These are phyloP conservation scores for Neurospora cerealis DNA, from an alignment of 495 filamentous ascomycete genomes.

Conservation along the genomic window DNA sequence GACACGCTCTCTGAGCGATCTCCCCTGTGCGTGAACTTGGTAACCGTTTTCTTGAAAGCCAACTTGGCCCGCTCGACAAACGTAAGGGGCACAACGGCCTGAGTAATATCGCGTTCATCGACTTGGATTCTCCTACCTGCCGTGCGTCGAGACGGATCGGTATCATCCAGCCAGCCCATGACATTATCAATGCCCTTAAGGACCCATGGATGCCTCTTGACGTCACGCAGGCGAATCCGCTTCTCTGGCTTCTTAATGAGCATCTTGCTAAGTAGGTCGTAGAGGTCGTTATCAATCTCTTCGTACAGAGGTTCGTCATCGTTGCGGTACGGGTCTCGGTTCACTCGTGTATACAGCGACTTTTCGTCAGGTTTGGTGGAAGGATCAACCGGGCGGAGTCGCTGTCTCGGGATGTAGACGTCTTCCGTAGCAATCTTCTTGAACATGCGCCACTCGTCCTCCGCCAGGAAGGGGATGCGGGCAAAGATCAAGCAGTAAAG, in stretches of 20 bases:
- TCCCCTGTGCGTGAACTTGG: conserved; percentile 50
- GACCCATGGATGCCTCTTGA: conserved; percentile 96
- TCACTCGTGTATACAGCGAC: conserved; percentile 45
- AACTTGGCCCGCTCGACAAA: conserved; percentile 69
- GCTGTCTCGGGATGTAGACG: conserved; percentile 71
- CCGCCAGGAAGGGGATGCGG: conserved; percentile 82
- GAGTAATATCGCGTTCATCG: conserved; percentile 77
- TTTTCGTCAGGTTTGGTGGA: conserved; percentile 36
- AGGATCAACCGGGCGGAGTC: conserved; percentile 68
- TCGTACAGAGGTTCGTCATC: conserved; percentile 74
- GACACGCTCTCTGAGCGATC: conserved; percentile 43
- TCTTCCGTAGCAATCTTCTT: conserved; percentile 82
- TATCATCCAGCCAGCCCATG: conserved; percentile 80
- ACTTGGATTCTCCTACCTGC: conserved; percentile 89
- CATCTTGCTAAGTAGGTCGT: conserved; percentile 71
- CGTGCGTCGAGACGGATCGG: conserved; percentile 71
- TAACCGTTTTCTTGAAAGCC: conserved; percentile 55
- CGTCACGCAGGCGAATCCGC: conserved; percentile 80
- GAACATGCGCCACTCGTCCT: conserved; percentile 86
- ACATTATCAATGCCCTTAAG: conserved; percentile 68
- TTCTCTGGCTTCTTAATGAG: conserved; percentile 81
- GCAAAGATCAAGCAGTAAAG: conserved; percentile 93
- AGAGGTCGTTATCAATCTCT: conserved; percentile 69
- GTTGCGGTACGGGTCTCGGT: conserved; percentile 37
- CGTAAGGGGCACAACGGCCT: conserved; percentile 80